These are phyloP conservation scores for Puccinellia tenuiflora DNA, from an alignment of 176 grass and related monocot genomes.

Conservation along the genomic window DNA sequence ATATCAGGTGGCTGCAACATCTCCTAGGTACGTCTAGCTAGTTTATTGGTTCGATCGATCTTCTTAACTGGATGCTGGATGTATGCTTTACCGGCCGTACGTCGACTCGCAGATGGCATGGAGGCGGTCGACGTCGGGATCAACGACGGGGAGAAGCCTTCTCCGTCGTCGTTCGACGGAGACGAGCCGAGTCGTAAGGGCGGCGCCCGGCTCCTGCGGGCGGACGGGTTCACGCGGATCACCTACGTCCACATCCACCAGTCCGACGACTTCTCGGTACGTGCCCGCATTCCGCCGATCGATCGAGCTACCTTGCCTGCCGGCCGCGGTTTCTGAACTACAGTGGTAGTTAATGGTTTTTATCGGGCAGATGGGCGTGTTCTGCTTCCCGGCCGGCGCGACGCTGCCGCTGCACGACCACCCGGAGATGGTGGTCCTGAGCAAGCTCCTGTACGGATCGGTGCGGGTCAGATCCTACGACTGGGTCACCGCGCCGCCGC, in stretches of 20 bases:
- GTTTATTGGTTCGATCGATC: too few species aligned
- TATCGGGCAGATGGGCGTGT: constrained; percentile 72
- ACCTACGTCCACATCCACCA: constrained; percentile 79
- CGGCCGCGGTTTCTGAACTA: background rate
- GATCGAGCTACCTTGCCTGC: background rate
- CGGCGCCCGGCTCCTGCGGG: constrained; percentile 29
- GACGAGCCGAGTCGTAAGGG: constrained; percentile 31
- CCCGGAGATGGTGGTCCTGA: constrained; percentile 74
- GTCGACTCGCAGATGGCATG: constrained; percentile 33
- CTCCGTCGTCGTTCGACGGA: background rate
- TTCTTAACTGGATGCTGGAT: background rate
- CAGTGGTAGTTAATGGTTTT: background rate
- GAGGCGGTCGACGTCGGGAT: constrained; percentile 69
- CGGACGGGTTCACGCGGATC: constrained; percentile 44
- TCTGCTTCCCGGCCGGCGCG: constrained; percentile 84
- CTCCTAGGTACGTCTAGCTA: constrained; percentile 38
- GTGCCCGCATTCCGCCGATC: background rate
- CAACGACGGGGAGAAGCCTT: constrained; percentile 33
- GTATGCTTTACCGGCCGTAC: background rate
- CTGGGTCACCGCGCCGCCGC: constrained; percentile 39
- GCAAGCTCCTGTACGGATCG: constrained; percentile 74
- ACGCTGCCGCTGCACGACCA: constrained; percentile 83
- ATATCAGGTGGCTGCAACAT: constrained; percentile 50
- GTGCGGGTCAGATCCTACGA: constrained; percentile 57
- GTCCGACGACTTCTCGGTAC: constrained; percentile 74